Conservation (phyloP, 164 flowering plant species). For the Echeveria elegans region DNA sequence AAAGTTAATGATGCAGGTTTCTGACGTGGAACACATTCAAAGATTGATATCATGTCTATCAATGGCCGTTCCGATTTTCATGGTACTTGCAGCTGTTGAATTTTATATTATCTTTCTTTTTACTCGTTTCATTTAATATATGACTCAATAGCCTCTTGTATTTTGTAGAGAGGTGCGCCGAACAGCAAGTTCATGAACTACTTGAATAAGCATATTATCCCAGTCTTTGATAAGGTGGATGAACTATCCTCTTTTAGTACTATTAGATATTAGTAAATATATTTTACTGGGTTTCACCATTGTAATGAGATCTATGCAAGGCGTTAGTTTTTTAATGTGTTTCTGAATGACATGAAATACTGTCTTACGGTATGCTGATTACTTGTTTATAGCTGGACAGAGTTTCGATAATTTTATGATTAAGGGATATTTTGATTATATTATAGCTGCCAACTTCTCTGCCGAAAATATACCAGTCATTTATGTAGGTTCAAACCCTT, state of each 20-base stretch:
- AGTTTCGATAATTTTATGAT: background rate
- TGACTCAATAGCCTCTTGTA: background rate
- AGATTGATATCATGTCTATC: constrained; percentile 77
- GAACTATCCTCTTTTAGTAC: background rate
- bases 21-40: constrained; percentile 84
- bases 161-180: constrained; percentile 80
- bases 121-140: background rate
- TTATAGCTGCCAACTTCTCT: background rate
- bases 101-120: background rate
- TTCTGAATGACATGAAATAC: background rate
- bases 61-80: constrained; percentile 83
- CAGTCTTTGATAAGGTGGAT: constrained; percentile 84
- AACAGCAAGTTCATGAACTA: constrained; percentile 85
- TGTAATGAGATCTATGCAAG: background rate
- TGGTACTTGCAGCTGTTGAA: constrained; percentile 33
- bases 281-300: background rate
- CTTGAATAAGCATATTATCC: constrained; percentile 74
- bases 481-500: background rate
- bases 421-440: background rate
- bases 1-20: constrained; percentile 40
- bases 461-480: background rate
- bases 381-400: background rate
- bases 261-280: background rate
- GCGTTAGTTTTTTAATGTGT: background rate
- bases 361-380: background rate